Conservation (phyloP, 805 yeast genomes). For the Teunomyces atbi region DNA sequence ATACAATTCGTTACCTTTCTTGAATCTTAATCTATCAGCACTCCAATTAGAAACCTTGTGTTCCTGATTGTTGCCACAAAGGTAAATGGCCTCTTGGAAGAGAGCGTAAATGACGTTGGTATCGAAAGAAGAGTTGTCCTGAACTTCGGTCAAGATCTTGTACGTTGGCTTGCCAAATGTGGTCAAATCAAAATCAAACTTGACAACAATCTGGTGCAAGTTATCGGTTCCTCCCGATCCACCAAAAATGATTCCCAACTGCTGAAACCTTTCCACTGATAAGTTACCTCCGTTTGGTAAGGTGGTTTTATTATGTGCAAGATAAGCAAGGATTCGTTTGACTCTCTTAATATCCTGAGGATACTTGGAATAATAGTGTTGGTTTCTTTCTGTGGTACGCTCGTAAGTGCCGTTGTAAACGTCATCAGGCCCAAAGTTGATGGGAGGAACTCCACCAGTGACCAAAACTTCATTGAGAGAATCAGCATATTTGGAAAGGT, state of each 20-base stretch:
- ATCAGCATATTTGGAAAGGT: slow-evolving; percentile 44
- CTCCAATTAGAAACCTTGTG: slow-evolving; percentile 43
- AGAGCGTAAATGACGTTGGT: slow-evolving; percentile 55
- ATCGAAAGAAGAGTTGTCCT: slow-evolving; percentile 43
- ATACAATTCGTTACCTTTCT: slow-evolving; percentile 23
- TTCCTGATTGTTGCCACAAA: slow-evolving; percentile 34
- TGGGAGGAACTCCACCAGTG: slow-evolving; percentile 62
- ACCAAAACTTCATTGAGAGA: slow-evolving; percentile 44
- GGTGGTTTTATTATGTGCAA: slow-evolving; percentile 24
- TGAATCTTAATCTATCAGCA: slow-evolving; percentile 41
- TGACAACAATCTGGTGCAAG: slow-evolving; percentile 44
- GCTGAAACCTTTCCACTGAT: slow-evolving; percentile 52
- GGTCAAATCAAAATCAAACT: slow-evolving; percentile 38
- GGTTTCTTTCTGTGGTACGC: slow-evolving; percentile 47
- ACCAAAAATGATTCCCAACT: slow-evolving; percentile 52
- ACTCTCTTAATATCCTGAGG: slow-evolving; percentile 47
- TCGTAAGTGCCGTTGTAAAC: slow-evolving; percentile 49
- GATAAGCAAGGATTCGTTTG: slow-evolving; percentile 31
- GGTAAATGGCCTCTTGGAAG: slow-evolving; percentile 58
- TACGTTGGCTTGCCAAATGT: slow-evolving; percentile 38
- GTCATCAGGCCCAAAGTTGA: slow-evolving; percentile 42
- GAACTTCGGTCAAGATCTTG: slow-evolving; percentile 30
- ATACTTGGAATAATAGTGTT: slow-evolving; percentile 46
- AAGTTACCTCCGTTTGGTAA: slow-evolving; percentile 54
- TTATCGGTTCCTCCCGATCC: slow-evolving; percentile 48